Conservation (phyloP, 805 yeast species). For the Zygotorulaspora sp. region DNA sequence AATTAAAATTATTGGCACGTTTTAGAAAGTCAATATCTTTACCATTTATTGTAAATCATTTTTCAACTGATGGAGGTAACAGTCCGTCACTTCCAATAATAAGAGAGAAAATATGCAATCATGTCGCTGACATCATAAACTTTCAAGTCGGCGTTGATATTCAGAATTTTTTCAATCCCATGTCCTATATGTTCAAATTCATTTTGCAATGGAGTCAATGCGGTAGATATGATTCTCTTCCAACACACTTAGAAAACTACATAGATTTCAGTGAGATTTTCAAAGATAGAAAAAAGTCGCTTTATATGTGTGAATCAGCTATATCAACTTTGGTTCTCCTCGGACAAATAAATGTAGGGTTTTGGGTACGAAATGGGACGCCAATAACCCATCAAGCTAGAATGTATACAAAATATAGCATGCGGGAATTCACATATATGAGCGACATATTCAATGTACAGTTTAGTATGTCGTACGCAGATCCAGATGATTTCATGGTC, state of each 20-base stretch:
- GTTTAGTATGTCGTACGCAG: conserved; percentile 47
- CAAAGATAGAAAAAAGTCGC: conserved; percentile 16
- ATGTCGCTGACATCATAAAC: conserved; percentile 20
- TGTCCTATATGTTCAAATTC: conserved; percentile 32
- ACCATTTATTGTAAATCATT: neutral
- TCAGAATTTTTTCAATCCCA: conserved; percentile 33
- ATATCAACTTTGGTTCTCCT: conserved; percentile 69
- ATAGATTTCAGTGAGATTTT: conserved; percentile 21
- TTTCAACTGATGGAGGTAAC: neutral
- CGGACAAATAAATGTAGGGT: conserved; percentile 81
- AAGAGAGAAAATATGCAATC: conserved; percentile 27
- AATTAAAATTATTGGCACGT: conserved; percentile 17
- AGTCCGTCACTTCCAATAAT: conserved; percentile 8
- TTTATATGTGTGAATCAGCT: conserved; percentile 54
- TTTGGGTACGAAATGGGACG: conserved; percentile 93
- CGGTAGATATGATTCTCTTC: conserved; percentile 29
- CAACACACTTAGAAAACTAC: conserved; percentile 14
- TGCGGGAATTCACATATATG: conserved; percentile 77
- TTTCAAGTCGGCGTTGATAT: conserved; percentile 33
- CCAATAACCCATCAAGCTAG: conserved; percentile 74
- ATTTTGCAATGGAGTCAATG: conserved; percentile 34
- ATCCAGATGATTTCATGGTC: conserved; percentile 53
- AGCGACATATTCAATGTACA: conserved; percentile 77
- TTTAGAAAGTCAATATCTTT: conserved; percentile 14
- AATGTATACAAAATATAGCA: conserved; percentile 69